phyloP scores from a whole-genome alignment of 176 grass and related monocot species.

The Triticum dicoccoides region DNA sequence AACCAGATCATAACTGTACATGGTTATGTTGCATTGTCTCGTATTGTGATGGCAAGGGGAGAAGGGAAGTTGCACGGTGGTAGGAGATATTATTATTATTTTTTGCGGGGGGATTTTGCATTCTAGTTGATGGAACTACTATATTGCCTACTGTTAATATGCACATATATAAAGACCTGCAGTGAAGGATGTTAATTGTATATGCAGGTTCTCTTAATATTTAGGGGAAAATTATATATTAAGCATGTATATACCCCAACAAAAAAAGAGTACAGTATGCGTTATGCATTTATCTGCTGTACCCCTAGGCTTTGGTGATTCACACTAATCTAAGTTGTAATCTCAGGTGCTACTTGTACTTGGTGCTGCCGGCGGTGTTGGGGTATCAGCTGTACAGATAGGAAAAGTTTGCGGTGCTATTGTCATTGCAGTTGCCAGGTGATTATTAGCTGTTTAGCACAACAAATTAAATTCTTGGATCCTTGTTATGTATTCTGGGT shows the following conservation, averaged over 20 bases:
- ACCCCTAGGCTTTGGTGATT: background rate
- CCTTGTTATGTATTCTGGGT: background rate
- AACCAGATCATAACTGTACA: background rate
- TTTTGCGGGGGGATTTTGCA: background rate
- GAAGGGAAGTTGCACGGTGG: background rate
- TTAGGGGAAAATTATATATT: background rate
- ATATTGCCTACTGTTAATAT: background rate
- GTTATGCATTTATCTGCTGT: background rate
- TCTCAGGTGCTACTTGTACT: conserved; percentile 95
- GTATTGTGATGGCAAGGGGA: background rate
- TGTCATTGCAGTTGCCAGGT: conserved; percentile 93
- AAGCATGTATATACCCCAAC: background rate
- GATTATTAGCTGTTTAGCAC: conserved; percentile 13
- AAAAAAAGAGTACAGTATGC: background rate
- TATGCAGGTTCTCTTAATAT: background rate
- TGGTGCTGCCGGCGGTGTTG: conserved; percentile 94
- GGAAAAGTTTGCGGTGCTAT: conserved; percentile 94
- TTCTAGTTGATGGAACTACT: background rate
- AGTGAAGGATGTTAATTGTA: background rate
- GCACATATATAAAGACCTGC: background rate
- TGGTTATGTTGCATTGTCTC: background rate
- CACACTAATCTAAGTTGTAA: conserved; percentile 1
- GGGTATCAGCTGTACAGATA: conserved; percentile 88
- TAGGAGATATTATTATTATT: background rate
- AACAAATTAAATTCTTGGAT: conserved; percentile 4